Conservation (phyloP, 257 asterid genomes). For the Lithospermum erythrorhizon region DNA sequence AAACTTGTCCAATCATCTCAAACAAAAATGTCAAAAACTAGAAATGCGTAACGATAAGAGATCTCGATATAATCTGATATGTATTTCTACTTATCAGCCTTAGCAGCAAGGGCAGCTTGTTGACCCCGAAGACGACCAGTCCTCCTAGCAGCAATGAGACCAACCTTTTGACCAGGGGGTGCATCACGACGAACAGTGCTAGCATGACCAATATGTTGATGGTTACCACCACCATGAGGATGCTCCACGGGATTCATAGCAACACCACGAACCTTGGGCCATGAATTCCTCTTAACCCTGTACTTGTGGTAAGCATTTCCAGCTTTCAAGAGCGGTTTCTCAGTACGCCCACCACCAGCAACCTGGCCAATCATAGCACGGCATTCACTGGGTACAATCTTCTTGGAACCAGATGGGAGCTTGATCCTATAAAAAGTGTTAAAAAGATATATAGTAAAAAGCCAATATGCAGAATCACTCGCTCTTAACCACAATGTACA, state of each 20-base stretch:
- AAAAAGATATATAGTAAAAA: background rate
- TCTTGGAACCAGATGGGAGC: slow-evolving; percentile 80
- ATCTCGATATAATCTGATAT: background rate
- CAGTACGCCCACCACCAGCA: slow-evolving; percentile 80
- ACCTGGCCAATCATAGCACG: slow-evolving; percentile 87
- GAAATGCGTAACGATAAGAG: background rate
- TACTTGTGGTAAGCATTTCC: slow-evolving; percentile 70
- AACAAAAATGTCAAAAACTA: background rate
- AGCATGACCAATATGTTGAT: slow-evolving; percentile 65
- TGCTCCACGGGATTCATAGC: slow-evolving; percentile 82
- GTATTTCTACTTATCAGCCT: slow-evolving; percentile 26
- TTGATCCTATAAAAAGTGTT: slow-evolving; percentile 28
- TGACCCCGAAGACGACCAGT: slow-evolving; percentile 80
- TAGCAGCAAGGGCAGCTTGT: slow-evolving; percentile 4
- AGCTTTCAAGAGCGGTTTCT: slow-evolving; percentile 68
- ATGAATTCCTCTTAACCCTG: slow-evolving; percentile 64
- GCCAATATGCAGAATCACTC: background rate
- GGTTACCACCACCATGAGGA: slow-evolving; percentile 92
- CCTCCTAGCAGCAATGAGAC: slow-evolving; percentile 74
- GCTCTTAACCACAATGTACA: background rate
- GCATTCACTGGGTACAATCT: slow-evolving; percentile 64
- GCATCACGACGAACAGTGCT: slow-evolving; percentile 73
- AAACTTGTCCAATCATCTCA: slow-evolving; percentile 8
- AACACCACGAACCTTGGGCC: slow-evolving; percentile 92
- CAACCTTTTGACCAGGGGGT: slow-evolving; percentile 81